Percentiles rank a stretch among this genome's conserved stretches.
Evolutionary conservation across 1,139 yeast genomes (phyloP).

Genomic region (Debaryomycetaceae sp.): DNA sequence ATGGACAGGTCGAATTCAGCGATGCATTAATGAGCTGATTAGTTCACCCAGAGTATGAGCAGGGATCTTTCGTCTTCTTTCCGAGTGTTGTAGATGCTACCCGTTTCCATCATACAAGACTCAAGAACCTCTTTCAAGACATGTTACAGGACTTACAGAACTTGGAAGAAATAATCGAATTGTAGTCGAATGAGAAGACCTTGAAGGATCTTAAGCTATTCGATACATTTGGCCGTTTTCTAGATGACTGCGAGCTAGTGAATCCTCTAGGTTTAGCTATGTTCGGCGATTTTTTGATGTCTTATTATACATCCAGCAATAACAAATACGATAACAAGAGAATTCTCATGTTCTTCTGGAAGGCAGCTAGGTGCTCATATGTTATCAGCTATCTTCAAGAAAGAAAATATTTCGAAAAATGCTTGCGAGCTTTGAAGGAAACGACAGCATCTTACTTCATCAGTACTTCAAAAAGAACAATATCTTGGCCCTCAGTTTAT

Average conservation of each 20-base stretch:
- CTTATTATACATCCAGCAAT: constrained; percentile 9
- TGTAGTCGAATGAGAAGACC: constrained; percentile 3
- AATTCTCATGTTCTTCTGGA: constrained; percentile 16
- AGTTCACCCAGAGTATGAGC: constrained; percentile 5
- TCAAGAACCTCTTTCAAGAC: not conserved
- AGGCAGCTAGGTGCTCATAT: constrained; percentile 15
- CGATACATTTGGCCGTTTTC: constrained; percentile 10
- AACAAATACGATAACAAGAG: constrained; percentile 14
- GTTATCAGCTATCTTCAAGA: constrained; percentile 11
- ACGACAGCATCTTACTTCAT: constrained; percentile 7
- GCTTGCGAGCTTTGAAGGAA: constrained; percentile 3
- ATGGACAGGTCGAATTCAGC: not conserved
- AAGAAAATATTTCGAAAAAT: constrained; percentile 7
- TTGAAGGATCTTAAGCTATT: constrained; percentile 9
- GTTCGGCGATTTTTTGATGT: constrained; percentile 21
- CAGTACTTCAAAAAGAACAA: constrained; percentile 17
- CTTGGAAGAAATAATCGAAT: constrained; percentile 4
- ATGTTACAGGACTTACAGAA: constrained; percentile 3
- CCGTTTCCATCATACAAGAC: not conserved
- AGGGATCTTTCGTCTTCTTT: constrained; percentile 4
- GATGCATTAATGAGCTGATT: constrained; percentile 6
- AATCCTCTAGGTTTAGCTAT: constrained; percentile 22
- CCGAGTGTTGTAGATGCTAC: not conserved
- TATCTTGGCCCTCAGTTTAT: constrained; percentile 14
- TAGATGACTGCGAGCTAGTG: constrained; percentile 6